Percentiles rank a stretch among this genome's conserved stretches.
phyloP scores from a whole-genome alignment of 78 protist species.

The Dictyostelium firmibasis region DNA sequence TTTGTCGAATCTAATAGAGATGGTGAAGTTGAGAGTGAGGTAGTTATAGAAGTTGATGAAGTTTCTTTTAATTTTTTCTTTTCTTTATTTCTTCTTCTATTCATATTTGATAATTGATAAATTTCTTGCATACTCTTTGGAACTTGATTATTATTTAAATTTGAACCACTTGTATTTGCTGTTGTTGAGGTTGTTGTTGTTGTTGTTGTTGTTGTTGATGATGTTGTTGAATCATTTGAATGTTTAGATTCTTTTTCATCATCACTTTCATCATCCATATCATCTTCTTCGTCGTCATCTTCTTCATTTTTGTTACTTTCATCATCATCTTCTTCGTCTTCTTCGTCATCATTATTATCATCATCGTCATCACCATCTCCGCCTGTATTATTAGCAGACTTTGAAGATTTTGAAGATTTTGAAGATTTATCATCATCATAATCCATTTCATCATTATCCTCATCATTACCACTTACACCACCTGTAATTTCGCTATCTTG shows the following conservation, averaged over 20 bases:
- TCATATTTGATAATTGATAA: constrained; percentile 72
- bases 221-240: neutral
- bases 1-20: neutral
- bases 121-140: constrained; percentile 84
- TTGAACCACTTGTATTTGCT: neutral
- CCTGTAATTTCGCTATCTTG: constrained; percentile 1
- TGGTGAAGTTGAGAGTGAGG: neutral
- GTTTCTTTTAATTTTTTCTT: constrained; percentile 67
- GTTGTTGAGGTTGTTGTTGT: neutral
- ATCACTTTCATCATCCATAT: neutral
- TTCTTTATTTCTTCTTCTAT: constrained; percentile 67
- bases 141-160: constrained; percentile 14
- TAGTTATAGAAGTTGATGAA: neutral
- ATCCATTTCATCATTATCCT: neutral
- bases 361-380: neutral
- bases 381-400: neutral
- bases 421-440: neutral
- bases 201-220: neutral
- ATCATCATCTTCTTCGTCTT: neutral
- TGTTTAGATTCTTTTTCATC: neutral
- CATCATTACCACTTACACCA: neutral
- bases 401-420: constrained; percentile 5
- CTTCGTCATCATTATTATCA: constrained; percentile 8
- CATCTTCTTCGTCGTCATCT: neutral
- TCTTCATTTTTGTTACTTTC: neutral